These are phyloP conservation scores for Cladobotryum protrusum DNA, from an alignment of 2,329 filamentous ascomycete genomes.

Conservation along the genomic window DNA sequence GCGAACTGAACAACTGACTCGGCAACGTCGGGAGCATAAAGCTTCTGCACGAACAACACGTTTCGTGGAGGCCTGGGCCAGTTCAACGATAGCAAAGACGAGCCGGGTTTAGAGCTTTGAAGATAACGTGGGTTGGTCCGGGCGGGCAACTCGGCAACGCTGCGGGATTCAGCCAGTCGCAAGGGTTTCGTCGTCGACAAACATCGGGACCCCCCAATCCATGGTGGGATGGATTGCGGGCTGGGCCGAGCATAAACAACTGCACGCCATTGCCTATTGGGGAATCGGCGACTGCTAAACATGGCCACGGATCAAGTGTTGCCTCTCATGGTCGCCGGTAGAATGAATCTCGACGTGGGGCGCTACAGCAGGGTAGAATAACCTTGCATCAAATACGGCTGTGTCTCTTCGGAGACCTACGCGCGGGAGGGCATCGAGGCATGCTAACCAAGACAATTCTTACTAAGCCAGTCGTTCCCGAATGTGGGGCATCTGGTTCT, in stretches of 20 bases:
- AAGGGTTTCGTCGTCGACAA: constrained; percentile 44
- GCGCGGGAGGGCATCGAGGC: too few relatives aligned
- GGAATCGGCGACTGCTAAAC: constrained; percentile 6
- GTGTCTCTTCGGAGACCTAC: too few relatives aligned
- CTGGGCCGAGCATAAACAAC: constrained; percentile 7
- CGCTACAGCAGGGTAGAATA: too few relatives aligned
- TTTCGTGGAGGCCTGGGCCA: constrained; percentile 51
- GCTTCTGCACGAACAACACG: constrained; percentile 53
- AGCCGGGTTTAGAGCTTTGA: constrained; percentile 38
- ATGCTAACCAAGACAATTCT: too few relatives aligned
- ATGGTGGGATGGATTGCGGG: not conserved
- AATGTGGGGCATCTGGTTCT: too few relatives aligned
- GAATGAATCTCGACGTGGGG: too few relatives aligned
- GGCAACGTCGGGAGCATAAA: constrained; percentile 48
- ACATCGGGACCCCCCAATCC: constrained; percentile 20
- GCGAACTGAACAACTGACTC: constrained; percentile 49
- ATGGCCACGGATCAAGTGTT: constrained; percentile 7
- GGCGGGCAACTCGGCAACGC: constrained; percentile 28
- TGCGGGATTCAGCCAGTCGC: constrained; percentile 28
- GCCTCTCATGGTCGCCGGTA: constrained; percentile 6
- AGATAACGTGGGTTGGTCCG: constrained; percentile 31
- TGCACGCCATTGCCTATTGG: constrained; percentile 7
- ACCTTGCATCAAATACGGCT: too few relatives aligned
- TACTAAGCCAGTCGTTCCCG: too few relatives aligned
- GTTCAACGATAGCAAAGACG: constrained; percentile 49